Conservation (phyloP, 768 basidiomycete species). For the Agrocybe praecox region DNA sequence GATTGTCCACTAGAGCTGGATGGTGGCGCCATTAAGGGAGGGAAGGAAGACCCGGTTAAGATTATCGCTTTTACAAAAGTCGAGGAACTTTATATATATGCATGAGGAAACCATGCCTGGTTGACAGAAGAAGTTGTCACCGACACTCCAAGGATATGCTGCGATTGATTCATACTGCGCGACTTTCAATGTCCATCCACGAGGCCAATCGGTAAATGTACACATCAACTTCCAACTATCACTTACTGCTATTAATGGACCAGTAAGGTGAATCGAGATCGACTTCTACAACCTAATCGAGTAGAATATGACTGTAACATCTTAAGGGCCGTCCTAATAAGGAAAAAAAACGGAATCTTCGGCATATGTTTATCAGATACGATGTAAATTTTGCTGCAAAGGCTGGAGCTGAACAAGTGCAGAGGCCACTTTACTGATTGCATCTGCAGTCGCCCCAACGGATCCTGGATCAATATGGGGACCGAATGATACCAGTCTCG, state of each 20-base stretch:
- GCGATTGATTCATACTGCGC: not conserved
- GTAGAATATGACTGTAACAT: not conserved
- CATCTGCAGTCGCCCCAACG: slow-evolving; percentile 65
- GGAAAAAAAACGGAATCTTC: not conserved
- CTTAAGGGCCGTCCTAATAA: not conserved
- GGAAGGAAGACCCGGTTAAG: too few relatives aligned
- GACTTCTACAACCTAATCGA: not conserved
- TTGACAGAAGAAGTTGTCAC: not conserved
- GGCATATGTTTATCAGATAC: not conserved
- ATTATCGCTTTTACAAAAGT: not conserved
- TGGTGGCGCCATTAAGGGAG: not conserved
- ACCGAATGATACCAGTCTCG: slow-evolving; percentile 49
- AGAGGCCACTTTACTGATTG: slow-evolving; percentile 64
- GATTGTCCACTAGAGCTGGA: too few relatives aligned
- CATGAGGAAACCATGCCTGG: not conserved
- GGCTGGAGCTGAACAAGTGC: slow-evolving; percentile 64
- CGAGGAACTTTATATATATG: not conserved
- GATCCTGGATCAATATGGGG: slow-evolving; percentile 46
- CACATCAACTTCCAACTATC: not conserved
- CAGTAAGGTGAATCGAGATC: not conserved
- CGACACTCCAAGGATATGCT: not conserved
- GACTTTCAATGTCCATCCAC: not conserved
- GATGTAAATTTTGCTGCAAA: slow-evolving; percentile 51
- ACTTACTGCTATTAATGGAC: not conserved
- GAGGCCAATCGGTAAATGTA: not conserved